phyloP scores from a whole-genome alignment of 1,139 yeast genomes.

The Lodderomyces orthopsilosis region DNA sequence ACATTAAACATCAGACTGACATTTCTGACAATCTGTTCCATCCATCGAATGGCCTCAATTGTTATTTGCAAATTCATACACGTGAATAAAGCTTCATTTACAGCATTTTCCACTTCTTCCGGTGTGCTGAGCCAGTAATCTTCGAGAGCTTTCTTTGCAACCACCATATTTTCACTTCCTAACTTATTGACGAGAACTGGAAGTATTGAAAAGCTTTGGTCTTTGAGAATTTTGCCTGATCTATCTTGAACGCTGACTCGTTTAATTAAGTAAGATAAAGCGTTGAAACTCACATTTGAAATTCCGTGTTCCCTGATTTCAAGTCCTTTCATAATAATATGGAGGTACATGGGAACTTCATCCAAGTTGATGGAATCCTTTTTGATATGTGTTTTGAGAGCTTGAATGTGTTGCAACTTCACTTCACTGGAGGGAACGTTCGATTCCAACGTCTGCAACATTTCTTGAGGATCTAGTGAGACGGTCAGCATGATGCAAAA shows the following conservation, averaged over 20 bases:
- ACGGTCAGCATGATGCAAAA: background rate
- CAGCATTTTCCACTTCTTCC: conserved; percentile 46
- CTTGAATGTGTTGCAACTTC: conserved; percentile 43
- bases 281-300: conserved; percentile 54
- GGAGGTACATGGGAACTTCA: conserved; percentile 55
- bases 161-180: conserved; percentile 37
- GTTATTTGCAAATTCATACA: conserved; percentile 44
- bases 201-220: conserved; percentile 47
- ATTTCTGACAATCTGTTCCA: conserved; percentile 28
- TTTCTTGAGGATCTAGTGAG: background rate
- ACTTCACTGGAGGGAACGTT: conserved; percentile 10
- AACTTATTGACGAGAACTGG: conserved; percentile 58
- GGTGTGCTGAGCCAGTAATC: conserved; percentile 70
- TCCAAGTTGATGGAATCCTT: conserved; percentile 57
- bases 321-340: conserved; percentile 50
- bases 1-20: conserved; percentile 35
- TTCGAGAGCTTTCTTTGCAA: conserved; percentile 55
- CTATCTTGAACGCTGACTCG: conserved; percentile 71
- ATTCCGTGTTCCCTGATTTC: conserved; percentile 42
- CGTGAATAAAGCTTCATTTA: conserved; percentile 54
- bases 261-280: conserved; percentile 72
- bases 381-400: conserved; percentile 68
- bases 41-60: conserved; percentile 39
- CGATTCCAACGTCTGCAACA: conserved; percentile 1
- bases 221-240: conserved; percentile 44